Percentiles rank a stretch among this genome's conserved stretches.
These are phyloP conservation scores for Triglochin maritima DNA, from an alignment of 106 monocot species.

Conservation along the genomic window DNA sequence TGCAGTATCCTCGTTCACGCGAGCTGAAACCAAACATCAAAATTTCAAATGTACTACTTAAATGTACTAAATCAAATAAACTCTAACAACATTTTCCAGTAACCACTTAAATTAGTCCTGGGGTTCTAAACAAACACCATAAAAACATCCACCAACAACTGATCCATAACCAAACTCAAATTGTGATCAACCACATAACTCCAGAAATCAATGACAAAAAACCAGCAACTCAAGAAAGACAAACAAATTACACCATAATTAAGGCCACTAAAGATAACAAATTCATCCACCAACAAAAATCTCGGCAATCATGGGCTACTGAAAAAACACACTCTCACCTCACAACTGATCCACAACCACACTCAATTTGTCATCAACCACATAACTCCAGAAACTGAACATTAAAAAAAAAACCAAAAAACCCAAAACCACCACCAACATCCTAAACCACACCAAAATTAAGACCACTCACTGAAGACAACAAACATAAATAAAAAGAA, in stretches of 20 bases:
- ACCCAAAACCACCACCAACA: not conserved
- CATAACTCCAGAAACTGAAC: not conserved
- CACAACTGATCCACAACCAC: not conserved
- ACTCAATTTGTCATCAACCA: not conserved
- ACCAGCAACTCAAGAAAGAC: not conserved
- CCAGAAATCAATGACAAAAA: not conserved
- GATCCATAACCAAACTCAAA: not conserved
- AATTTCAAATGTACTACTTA: too few relatives aligned
- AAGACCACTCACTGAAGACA: too few relatives aligned
- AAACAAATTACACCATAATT: not conserved
- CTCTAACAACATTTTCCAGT: too few relatives aligned
- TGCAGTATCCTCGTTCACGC: too few relatives aligned
- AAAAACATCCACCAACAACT: not conserved
- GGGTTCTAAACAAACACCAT: too few relatives aligned
- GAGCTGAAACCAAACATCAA: too few relatives aligned
- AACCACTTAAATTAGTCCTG: too few relatives aligned
- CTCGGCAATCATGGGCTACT: too few relatives aligned
- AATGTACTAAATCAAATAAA: too few relatives aligned
- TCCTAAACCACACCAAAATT: not conserved
- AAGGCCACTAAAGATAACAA: too few relatives aligned
- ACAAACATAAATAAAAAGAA: not conserved
- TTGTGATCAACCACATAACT: not conserved
- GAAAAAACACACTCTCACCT: too few relatives aligned
- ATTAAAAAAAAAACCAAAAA: not conserved
- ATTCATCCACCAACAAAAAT: too few relatives aligned